Base-by-base conservation (phyloP, 257 asterid genomes). In the Solanum ahanhuiri region DNA sequence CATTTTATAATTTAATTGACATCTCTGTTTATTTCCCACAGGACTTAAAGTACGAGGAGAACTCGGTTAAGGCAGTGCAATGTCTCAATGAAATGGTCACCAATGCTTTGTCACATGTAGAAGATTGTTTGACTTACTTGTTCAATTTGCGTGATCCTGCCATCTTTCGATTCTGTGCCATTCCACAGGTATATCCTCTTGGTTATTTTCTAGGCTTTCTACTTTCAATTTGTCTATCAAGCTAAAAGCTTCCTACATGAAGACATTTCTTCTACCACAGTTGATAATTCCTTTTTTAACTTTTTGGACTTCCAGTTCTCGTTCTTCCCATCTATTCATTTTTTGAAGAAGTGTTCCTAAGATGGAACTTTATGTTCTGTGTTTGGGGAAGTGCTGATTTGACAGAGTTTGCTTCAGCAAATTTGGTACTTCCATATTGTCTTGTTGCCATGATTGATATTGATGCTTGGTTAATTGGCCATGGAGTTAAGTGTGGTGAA, bases 31-130 rank as follows among this genome's bases (percentile, higher is more conserved):
- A 86, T 86, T 87, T 86, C 87, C 86, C 4, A 63, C 95, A 96
- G 98, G 98, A 93, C 90, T 93, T 95, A 87, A 95, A 95, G 90
- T 43, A 88, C 12, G 95, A 94, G 92, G 98, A 94, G 81, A 94
- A 94, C 90, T 95, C 99, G 41, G 95, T 83, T 86, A 93, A 95
- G 91, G 98, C 99, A 57, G 98, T 96, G 81, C 98, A 96, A 73
- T 96, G 98, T 93, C 91, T 95, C 86, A 96, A 96, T 90, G 99
- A 95, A 76, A 96, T 96, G 99, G 93, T 96, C 91, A 93, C 99
- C 88, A 93, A 96, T 90, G 97, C 99, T 90, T 90, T 95, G 81
- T 3, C 82, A 43, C 99, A 95, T 88, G 94, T 89, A 18, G 98
- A 95, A 91, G 98, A 95, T 87, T 92, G 94, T 92, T 91, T 95